phyloP scores from a whole-genome alignment of 2,329 filamentous ascomycete species.

The Orbilia quercus region DNA sequence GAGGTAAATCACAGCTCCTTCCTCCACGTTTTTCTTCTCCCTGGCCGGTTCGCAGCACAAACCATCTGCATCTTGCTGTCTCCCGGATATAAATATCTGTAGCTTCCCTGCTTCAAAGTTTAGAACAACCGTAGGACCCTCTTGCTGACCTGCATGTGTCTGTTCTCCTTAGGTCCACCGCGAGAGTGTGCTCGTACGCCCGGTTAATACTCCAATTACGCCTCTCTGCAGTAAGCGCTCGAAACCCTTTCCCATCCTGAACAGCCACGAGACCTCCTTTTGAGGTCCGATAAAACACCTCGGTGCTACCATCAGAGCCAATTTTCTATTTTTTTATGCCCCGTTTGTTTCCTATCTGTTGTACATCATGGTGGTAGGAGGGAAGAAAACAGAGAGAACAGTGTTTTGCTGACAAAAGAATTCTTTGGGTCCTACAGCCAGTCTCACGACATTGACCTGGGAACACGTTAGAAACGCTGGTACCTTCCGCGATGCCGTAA shows the following conservation, averaged over 20 bases:
- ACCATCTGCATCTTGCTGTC: neutral
- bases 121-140: conserved; percentile 7
- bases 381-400: conserved; percentile 16
- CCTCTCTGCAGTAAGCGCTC: conserved; percentile 92
- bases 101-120: conserved; percentile 32
- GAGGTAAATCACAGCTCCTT: conserved; percentile 73
- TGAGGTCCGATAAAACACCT: conserved; percentile 5
- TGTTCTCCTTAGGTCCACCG: conserved; percentile 77
- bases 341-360: no score
- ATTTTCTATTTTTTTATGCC: conserved; percentile 2
- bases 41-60: conserved; percentile 17
- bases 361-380: no score
- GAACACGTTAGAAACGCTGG: conserved; percentile 98
- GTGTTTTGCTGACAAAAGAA: conserved; percentile 40
- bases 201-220: conserved; percentile 97
- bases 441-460: conserved; percentile 97
- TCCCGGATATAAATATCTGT: conserved; percentile 29
- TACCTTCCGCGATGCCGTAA: conserved; percentile 95
- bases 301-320: conserved; percentile 33
- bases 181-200: conserved; percentile 96
- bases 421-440: conserved; percentile 71
- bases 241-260: conserved; percentile 15
- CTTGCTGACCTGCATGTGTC: conserved; percentile 29
- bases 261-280: conserved; percentile 39
- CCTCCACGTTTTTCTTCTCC: no score